Conservation (phyloP, 2,329 filamentous ascomycete genomes). For the Raffaelea arxii region DNA sequence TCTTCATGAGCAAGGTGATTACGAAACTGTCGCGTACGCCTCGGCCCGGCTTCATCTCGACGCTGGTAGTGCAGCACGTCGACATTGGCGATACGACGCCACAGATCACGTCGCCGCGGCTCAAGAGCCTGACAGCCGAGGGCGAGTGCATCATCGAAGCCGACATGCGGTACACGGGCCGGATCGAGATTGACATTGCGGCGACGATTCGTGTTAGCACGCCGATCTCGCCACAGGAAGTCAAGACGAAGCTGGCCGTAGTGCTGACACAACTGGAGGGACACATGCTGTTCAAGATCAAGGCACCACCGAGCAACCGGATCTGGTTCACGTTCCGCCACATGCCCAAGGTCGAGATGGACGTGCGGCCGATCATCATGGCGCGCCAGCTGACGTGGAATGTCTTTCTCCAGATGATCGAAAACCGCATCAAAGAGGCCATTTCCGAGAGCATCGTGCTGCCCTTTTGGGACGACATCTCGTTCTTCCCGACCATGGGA, state of each 20-base stretch:
- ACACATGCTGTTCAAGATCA: slow-evolving; percentile 76
- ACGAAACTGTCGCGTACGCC: slow-evolving; percentile 95
- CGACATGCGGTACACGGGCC: slow-evolving; percentile 81
- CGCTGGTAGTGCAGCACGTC: slow-evolving; percentile 72
- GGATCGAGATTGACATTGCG: slow-evolving; percentile 80
- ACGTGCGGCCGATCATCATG: slow-evolving; percentile 92
- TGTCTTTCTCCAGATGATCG: slow-evolving; percentile 84
- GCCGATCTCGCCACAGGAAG: slow-evolving; percentile 83
- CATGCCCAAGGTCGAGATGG: slow-evolving; percentile 89
- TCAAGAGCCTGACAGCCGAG: slow-evolving; percentile 84
- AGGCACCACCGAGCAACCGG: slow-evolving; percentile 89
- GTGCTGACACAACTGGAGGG: slow-evolving; percentile 79
- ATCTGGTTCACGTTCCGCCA: slow-evolving; percentile 93
- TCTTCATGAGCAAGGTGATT: slow-evolving; percentile 76
- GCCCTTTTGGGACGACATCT: slow-evolving; percentile 93
- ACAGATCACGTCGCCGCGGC: slow-evolving; percentile 75
- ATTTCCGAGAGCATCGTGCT: slow-evolving; percentile 83
- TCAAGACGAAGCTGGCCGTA: slow-evolving; percentile 79
- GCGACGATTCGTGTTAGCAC: slow-evolving; percentile 90
- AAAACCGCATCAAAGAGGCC: slow-evolving; percentile 89
- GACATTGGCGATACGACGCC: slow-evolving; percentile 81
- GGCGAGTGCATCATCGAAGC: slow-evolving; percentile 82
- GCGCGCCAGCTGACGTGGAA: slow-evolving; percentile 92
- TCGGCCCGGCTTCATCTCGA: slow-evolving; percentile 80
- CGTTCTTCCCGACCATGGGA: slow-evolving; percentile 73